Evolutionary conservation across 306 rosid species (phyloP), one percentile per base, ranked within the genome.

Genomic region (Rosa multiflora): DNA sequence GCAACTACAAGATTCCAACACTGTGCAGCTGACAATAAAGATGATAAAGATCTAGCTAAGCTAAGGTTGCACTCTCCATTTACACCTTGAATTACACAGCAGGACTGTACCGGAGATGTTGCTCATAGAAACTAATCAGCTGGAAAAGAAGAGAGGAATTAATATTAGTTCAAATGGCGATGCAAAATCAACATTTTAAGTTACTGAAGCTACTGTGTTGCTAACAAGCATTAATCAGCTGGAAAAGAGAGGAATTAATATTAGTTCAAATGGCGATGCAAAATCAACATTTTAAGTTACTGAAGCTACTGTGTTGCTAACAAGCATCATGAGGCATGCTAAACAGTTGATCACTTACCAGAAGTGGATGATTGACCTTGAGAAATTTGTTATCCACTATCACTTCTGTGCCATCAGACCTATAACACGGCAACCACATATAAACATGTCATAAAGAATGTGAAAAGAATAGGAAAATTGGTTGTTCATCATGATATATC

Each of bases 41-140:
- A 74, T 53, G 83, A 44, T 76, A 59, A 67, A 76, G 81, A 67
- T 35, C 84, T 67, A 78, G 61, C 85, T 71, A 61, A 21, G 80
- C 66, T 69, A 37, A 86, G 52, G 59, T 75, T 62, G 71, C 59
- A 29, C 56, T 72, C 81, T 62, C 87, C 83, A 67, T 84, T 73
- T 20, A 81, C 67, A 56, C 53, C 80, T 79, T 72, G 68, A 78
- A 63, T 89, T 85, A 90, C 23, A 80, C 73, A 26, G 86, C 74
- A 5, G 92, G 88, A 84, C 55, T 83, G 83, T 90, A 94, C 37
- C 93, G 90, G 81, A 94, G 94, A 88, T 90, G 97, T 83, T 89
- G 92, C 96, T 94, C 97, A 32, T 92, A 94, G 87, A 87, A 94
- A 88, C 85, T 89, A 84, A 94, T 90, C 89, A 94, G 85, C 97